Base-by-base conservation (phyloP, 768 basidiomycete species). In the Dentipellis sp. region DNA sequence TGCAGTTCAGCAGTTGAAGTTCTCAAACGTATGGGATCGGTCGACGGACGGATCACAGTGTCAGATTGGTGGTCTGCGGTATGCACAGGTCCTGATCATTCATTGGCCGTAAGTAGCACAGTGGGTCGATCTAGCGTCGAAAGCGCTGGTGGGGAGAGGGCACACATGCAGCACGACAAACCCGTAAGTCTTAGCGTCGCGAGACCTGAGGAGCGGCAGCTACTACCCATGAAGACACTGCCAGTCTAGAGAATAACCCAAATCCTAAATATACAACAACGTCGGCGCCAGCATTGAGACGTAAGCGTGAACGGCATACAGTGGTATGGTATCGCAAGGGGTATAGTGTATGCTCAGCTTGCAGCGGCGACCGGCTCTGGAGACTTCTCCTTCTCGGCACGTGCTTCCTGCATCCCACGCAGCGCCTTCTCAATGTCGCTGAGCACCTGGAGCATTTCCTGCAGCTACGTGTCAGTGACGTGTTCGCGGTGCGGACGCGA, bases 371-470 rank as follows among this genome's bases (percentile, higher is more conserved):
- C 17, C 2, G 48, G 48, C 16, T 22, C 14, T 50, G 48, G 22
- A 6, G 29, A 34, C 29, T 11, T 1, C 23, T 50, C 22, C 48
- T 23, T 17, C 48, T 23, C 48, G 22, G 2, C 17, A 23, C 9
- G 40, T 4, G 40, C 40, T 5, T 49, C 5, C 48, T 49, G 39
- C 50, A 29, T 59, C 53, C 29, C 49, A 45, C 52, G 60, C 55
- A 62, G 21, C 16, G 54, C 53, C 8, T 21, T 7, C 29, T 62
- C 61, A 35, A 62, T 62, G 37, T 62, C 61, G 10, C 47, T 45
- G 34, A 62, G 51, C 34, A 62, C 56, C 29, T 53, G 56, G 29
- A 51, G 49, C 61, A 62, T 62, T 39, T 62, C 61, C 61, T 62
- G 47, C 8, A 51, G 10, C 21, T 21, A 55, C 12, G 17, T 9